These are phyloP conservation scores for Fusarium verticillioides DNA, from an alignment of 2,329 filamentous ascomycete species.

Conservation along the genomic window DNA sequence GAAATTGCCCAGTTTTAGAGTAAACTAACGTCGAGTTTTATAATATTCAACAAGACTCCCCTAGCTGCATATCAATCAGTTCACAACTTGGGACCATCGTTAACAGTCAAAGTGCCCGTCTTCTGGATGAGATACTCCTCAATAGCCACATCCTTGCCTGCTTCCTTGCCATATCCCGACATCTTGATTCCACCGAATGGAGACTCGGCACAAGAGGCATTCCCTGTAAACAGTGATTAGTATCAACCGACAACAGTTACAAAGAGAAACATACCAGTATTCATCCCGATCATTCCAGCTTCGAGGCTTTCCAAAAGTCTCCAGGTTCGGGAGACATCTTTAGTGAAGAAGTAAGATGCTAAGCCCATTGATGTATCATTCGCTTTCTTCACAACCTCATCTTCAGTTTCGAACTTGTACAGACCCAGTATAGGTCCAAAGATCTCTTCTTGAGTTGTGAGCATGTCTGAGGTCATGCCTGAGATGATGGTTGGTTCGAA, in stretches of 20 bases:
- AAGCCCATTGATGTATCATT: slow-evolving; percentile 26
- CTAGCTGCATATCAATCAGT: accelerated
- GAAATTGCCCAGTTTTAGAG: too few relatives aligned
- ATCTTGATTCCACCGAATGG: slow-evolving; percentile 46
- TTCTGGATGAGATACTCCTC: slow-evolving; percentile 57
- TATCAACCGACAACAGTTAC: accelerated
- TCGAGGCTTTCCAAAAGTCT: slow-evolving; percentile 23
- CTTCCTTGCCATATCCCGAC: slow-evolving; percentile 33
- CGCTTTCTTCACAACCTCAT: slow-evolving; percentile 17
- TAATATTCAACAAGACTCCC: accelerated
- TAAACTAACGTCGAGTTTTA: background rate
- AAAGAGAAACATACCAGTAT: background rate
- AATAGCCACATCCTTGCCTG: slow-evolving; percentile 56
- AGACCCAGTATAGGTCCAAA: slow-evolving; percentile 24
- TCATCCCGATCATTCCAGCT: slow-evolving; percentile 33
- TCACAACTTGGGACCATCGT: background rate
- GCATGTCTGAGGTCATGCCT: slow-evolving; percentile 10
- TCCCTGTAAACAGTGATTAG: background rate
- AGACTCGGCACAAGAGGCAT: slow-evolving; percentile 50
- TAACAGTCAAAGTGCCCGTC: slow-evolving; percentile 37
- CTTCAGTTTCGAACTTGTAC: slow-evolving; percentile 27
- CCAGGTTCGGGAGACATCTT: slow-evolving; percentile 24
- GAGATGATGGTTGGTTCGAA: slow-evolving; percentile 24
- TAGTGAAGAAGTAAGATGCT: slow-evolving; percentile 29
- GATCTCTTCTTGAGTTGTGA: slow-evolving; percentile 22